Conservation (phyloP, 164 flowering plant species). For the Liquidambar formosana region DNA sequence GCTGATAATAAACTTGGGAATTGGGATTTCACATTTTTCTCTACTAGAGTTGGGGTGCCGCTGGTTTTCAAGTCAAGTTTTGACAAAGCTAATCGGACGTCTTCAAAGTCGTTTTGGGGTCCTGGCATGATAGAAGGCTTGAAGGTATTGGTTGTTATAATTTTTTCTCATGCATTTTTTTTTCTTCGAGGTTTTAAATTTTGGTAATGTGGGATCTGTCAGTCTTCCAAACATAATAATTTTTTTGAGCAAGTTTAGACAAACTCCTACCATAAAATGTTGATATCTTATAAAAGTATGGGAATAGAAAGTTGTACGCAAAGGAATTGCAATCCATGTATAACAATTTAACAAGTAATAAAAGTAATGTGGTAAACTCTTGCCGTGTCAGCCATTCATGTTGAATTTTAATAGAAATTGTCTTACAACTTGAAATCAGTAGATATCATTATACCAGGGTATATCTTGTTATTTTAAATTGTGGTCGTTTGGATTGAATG, state of each 20-base stretch:
- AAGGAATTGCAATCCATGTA: not conserved
- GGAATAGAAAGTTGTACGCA: not conserved
- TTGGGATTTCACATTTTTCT: slow-evolving; percentile 5
- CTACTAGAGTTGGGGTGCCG: slow-evolving; percentile 72
- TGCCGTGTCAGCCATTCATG: not conserved
- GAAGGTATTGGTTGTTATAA: slow-evolving; percentile 45
- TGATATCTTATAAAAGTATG: too few species aligned
- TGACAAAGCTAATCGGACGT: slow-evolving; percentile 97
- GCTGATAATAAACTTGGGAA: too few species aligned
- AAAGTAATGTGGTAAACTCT: too few species aligned
- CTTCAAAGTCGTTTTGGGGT: slow-evolving; percentile 92
- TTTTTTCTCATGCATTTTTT: not conserved
- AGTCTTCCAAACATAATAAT: too few species aligned
- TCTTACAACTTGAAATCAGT: not conserved
- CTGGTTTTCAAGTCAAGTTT: slow-evolving; percentile 95
- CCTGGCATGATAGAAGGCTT: slow-evolving; percentile 89
- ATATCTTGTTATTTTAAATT: not conserved
- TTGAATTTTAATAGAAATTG: not conserved
- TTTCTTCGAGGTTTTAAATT: not conserved
- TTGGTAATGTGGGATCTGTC: too few species aligned
- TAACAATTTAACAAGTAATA: not conserved
- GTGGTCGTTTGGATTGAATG: too few species aligned
- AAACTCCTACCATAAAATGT: too few species aligned
- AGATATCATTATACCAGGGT: not conserved
- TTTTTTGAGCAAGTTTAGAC: too few species aligned